These are phyloP conservation scores for Thelephora ganbajun DNA, from an alignment of 768 basidiomycete genomes.

Conservation along the genomic window DNA sequence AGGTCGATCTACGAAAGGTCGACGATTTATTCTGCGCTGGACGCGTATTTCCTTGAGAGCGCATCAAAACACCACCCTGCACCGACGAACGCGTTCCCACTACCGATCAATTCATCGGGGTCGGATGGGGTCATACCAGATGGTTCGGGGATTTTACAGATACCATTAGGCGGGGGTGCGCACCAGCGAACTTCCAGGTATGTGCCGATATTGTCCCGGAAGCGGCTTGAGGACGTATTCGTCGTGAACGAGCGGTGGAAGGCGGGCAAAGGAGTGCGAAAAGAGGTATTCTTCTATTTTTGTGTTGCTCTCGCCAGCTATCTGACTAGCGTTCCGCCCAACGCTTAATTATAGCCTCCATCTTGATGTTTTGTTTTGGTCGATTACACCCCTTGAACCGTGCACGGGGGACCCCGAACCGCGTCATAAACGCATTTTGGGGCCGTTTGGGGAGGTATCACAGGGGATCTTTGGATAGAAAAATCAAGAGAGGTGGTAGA, in stretches of 20 bases:
- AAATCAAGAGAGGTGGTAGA: no score
- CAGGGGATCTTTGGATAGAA: no score
- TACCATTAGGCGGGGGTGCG: slow-evolving; percentile 64
- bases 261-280: slow-evolving; percentile 43
- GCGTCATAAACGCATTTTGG: no score
- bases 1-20: slow-evolving; percentile 44
- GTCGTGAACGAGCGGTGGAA: slow-evolving; percentile 72
- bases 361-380: no score
- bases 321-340: no score
- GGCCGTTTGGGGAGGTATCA: no score
- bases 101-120: slow-evolving; percentile 7
- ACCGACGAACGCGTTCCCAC: slow-evolving; percentile 24
- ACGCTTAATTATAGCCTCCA: no score
- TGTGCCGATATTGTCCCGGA: slow-evolving; percentile 48
- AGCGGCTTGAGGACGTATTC: slow-evolving; percentile 56
- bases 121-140: slow-evolving; percentile 4
- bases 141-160: slow-evolving; percentile 22
- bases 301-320: no score
- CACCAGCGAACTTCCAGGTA: slow-evolving; percentile 51
- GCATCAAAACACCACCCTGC: slow-evolving; percentile 35
- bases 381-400: no score
- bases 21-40: slow-evolving; percentile 47
- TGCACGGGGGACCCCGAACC: no score
- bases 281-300: slow-evolving; percentile 9
- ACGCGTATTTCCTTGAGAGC: slow-evolving; percentile 50